phyloP scores from a whole-genome alignment of 305 asterid genomes.

The Nicotiana rustica region DNA sequence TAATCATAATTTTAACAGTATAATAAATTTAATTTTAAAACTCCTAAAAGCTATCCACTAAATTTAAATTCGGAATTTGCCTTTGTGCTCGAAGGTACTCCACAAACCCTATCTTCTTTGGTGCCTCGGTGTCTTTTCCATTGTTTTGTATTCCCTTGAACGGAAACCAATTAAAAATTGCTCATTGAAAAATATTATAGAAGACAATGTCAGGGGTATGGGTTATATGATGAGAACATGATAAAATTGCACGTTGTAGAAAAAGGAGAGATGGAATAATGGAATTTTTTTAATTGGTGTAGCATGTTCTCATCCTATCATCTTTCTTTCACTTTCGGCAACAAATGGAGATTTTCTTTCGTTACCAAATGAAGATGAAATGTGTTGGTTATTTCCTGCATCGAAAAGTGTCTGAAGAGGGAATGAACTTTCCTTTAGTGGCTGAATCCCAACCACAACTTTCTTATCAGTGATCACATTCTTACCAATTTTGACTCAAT shows the following conservation, averaged over 20 bases:
- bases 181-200: too few relatives aligned
- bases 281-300: constrained; percentile 25
- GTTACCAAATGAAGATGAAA: not conserved
- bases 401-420: not conserved
- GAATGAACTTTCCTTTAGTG: not conserved
- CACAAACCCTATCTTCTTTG: not conserved
- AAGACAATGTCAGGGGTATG: constrained; percentile 14
- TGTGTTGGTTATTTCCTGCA: not conserved
- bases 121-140: constrained; percentile 15
- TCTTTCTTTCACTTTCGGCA: constrained; percentile 30
- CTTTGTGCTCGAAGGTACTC: too few relatives aligned
- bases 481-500: not conserved
- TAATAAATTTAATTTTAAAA: too few relatives aligned
- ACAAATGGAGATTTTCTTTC: not conserved
- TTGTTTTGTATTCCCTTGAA: not conserved
- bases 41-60: too few relatives aligned
- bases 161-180: not conserved
- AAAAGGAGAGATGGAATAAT: constrained; percentile 21
- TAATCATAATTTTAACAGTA: too few relatives aligned
- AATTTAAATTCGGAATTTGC: too few relatives aligned
- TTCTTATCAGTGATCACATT: constrained; percentile 25
- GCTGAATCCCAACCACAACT: not conserved
- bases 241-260: constrained; percentile 19
- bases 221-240: not conserved
- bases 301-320: constrained; percentile 32